Percentiles rank a stretch among this genome's conserved stretches.
Conservation (phyloP, 768 basidiomycete genomes). For the Megacollybia marginata region DNA sequence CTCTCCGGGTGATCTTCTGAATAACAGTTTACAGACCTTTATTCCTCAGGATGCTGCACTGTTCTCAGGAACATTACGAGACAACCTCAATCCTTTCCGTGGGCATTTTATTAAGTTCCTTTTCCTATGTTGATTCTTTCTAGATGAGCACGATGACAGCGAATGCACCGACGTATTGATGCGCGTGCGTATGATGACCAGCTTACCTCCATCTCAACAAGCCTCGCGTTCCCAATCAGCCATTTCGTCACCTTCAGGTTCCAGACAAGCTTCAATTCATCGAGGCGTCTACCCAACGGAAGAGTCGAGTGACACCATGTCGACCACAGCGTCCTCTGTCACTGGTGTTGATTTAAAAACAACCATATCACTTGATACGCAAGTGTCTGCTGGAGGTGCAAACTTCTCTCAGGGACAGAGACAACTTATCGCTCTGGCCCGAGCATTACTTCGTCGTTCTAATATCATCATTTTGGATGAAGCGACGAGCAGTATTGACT, state of each 20-base stretch:
- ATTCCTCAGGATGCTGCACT: constrained; percentile 48
- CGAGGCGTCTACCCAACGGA: too few species aligned
- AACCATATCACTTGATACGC: constrained; percentile 61
- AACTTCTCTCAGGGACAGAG: constrained; percentile 94
- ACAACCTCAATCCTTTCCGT: constrained; percentile 50
- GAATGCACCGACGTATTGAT: constrained; percentile 77
- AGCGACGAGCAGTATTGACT: constrained; percentile 82
- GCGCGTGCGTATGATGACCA: constrained; percentile 72
- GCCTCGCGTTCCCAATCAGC: constrained; percentile 43
- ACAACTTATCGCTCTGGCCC: constrained; percentile 82
- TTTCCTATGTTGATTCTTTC: not conserved
- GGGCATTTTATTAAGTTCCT: constrained; percentile 4
- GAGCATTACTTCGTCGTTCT: constrained; percentile 66
- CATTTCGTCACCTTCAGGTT: constrained; percentile 17
- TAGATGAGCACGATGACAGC: constrained; percentile 69
- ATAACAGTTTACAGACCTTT: constrained; percentile 48
- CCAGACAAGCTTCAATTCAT: constrained; percentile 34
- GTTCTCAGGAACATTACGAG: constrained; percentile 56
- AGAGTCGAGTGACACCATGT: constrained; percentile 20
- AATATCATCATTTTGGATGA: constrained; percentile 76
- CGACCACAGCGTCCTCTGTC: constrained; percentile 21
- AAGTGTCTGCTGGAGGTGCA: constrained; percentile 77
- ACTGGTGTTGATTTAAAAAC: constrained; percentile 54
- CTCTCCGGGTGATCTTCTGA: constrained; percentile 2
- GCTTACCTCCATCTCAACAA: constrained; percentile 37